Evolutionary conservation across 768 basidiomycete species (phyloP), one percentile per base, ranked within the genome.

Genomic region (Mycena leptocephala): DNA sequence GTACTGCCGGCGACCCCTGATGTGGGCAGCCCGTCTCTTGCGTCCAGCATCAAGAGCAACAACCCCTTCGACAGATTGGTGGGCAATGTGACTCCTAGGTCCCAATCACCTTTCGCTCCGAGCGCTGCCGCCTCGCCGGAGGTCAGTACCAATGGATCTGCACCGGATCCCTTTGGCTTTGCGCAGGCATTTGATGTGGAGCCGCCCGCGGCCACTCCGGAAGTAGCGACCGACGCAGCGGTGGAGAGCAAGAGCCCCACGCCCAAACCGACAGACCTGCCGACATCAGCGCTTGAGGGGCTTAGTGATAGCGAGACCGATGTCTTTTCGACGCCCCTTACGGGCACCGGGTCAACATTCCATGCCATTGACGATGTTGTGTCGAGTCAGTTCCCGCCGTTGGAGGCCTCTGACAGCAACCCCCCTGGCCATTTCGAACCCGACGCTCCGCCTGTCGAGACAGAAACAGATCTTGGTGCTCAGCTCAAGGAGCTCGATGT

Each of bases 61-160:
- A 99, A 99, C 83, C 97, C 97, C 5, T 99, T 99, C 81, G 97
- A 96, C 74, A 88, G 94, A 58, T 83, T 97, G 35, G 88, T 89
- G 86, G 88, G 86, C 59, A 83, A 83, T 37, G 81, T 86, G 20
- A 83, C 82, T 20, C 87, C 88, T 65, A 90, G 90, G 39, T 88
- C 93, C 1, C 89, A 90, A 74, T 93, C 93, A 0, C 93, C 93
- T 1, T 93, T 93, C 82, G 81, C 90, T 65, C 86, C 92, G 0
- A 90, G 92, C 78, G 81, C 86, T 33, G 82, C 85, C 73, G 69
- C 85, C 26, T 78, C 88, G 5, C 68, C 83, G 1, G 82, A 90
- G 30, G 84, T 83, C 89, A 39, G 85, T 87, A 22, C 81, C 78
- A 80, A 82, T 75, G 85, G 76, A 26, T 73, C 80, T 14, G 80